phyloP scores from a whole-genome alignment of 495 filamentous ascomycete species.

The Lophium mytilinum region DNA sequence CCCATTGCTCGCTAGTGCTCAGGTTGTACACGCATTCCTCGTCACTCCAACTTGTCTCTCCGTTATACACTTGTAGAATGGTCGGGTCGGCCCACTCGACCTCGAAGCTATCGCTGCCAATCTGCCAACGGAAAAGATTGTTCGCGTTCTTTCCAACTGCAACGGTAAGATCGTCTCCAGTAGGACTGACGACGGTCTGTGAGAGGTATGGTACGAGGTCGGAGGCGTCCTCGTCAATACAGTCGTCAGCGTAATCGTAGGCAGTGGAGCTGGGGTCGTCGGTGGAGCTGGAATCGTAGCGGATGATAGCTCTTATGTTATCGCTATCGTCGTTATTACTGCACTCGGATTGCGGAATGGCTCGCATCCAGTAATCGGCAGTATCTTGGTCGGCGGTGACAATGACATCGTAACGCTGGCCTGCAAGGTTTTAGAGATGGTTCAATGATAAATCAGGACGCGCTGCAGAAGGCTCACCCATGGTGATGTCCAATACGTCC shows the following conservation, averaged over 20 bases:
- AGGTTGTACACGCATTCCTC: slow-evolving; percentile 1
- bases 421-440: slow-evolving; percentile 17
- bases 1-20: slow-evolving; percentile 1
- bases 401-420: slow-evolving; percentile 63
- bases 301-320: slow-evolving; percentile 50
- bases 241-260: background rate
- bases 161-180: background rate
- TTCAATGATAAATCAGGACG: background rate
- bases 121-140: slow-evolving; percentile 4
- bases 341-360: slow-evolving; percentile 44
- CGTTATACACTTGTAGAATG: slow-evolving; percentile 1
- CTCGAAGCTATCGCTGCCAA: background rate
- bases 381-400: slow-evolving; percentile 47
- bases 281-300: slow-evolving; percentile 15
- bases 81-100: slow-evolving; percentile 3
- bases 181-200: slow-evolving; percentile 2
- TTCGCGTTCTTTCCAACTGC: background rate
- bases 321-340: slow-evolving; percentile 38
- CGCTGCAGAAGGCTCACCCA: slow-evolving; percentile 35
- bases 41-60: background rate
- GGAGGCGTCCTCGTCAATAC: background rate
- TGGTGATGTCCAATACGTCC: slow-evolving; percentile 45
- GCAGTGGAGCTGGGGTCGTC: background rate
- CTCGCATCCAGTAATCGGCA: slow-evolving; percentile 58
- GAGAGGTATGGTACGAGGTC: slow-evolving; percentile 7